Evolutionary conservation across 2,329 filamentous ascomycete species (phyloP).

Genomic region (Neodidymelliopsis sp.): DNA sequence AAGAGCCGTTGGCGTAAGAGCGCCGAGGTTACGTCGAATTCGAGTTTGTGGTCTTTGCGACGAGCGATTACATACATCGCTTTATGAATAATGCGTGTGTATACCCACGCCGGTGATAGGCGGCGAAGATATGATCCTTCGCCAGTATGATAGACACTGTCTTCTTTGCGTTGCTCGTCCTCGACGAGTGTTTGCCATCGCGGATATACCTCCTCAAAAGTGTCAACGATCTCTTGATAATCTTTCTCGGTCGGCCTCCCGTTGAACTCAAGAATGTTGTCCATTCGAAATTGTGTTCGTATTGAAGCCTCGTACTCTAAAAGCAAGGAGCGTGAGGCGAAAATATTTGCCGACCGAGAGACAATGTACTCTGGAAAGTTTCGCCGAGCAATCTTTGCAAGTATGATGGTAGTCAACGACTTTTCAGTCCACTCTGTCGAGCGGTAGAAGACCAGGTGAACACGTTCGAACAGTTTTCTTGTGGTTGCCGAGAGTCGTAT

Average conservation of each 20-base stretch:
- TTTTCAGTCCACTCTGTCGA: slow-evolving; percentile 98
- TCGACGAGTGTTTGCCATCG: slow-evolving; percentile 78
- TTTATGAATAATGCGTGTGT: slow-evolving; percentile 92
- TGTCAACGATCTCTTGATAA: slow-evolving; percentile 71
- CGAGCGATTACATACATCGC: slow-evolving; percentile 79
- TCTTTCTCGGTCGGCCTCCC: slow-evolving; percentile 72
- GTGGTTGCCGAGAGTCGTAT: slow-evolving; percentile 77
- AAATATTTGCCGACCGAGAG: slow-evolving; percentile 88
- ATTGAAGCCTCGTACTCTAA: slow-evolving; percentile 91
- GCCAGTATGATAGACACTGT: slow-evolving; percentile 76
- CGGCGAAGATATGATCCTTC: slow-evolving; percentile 89
- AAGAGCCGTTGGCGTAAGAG: slow-evolving; percentile 84
- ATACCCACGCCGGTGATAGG: slow-evolving; percentile 91
- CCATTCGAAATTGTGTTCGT: slow-evolving; percentile 80
- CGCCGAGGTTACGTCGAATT: slow-evolving; percentile 76
- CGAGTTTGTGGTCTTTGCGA: slow-evolving; percentile 79
- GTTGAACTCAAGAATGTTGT: slow-evolving; percentile 81
- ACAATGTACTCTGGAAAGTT: slow-evolving; percentile 93
- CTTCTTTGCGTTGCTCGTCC: slow-evolving; percentile 81
- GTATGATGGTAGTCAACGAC: slow-evolving; percentile 90
- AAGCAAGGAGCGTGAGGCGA: slow-evolving; percentile 75
- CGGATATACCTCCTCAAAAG: slow-evolving; percentile 77
- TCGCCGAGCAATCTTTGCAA: slow-evolving; percentile 85
- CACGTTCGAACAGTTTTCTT: slow-evolving; percentile 86
- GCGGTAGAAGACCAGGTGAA: slow-evolving; percentile 94